Percentiles rank a stretch among this genome's conserved stretches.
Evolutionary conservation across 73 alveolate genomes (phyloP).

Genomic region (Vitrella brassicaformis): DNA sequence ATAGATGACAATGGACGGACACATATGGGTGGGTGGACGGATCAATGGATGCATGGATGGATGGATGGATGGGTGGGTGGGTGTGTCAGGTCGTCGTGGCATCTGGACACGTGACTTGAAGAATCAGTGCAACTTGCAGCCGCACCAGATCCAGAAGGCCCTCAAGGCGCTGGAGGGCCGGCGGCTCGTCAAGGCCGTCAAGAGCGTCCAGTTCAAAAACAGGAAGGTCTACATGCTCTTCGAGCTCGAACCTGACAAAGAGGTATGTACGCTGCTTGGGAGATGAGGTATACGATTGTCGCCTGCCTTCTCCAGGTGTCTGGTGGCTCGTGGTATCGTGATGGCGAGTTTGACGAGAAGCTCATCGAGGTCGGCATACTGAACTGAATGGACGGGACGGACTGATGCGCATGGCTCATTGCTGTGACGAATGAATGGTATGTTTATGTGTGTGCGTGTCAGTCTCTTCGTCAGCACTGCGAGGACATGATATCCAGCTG

Average conservation of each 20-base stretch:
- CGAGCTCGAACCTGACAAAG: not conserved
- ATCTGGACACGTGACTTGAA: not conserved
- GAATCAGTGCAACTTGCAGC: not conserved
- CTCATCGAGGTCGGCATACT: not conserved
- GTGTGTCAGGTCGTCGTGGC: not conserved
- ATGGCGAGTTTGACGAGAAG: not conserved
- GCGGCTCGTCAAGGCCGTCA: not conserved
- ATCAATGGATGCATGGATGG: not conserved
- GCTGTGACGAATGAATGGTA: too few species aligned
- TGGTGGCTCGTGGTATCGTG: not conserved
- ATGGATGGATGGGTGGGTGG: not conserved
- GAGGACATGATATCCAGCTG: too few species aligned
- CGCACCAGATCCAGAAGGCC: not conserved
- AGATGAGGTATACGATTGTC: not conserved
- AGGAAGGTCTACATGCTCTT: not conserved
- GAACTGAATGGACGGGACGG: too few species aligned
- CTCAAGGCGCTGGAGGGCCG: not conserved
- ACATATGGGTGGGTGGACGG: not conserved
- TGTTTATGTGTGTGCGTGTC: too few species aligned
- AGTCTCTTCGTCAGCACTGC: too few species aligned
- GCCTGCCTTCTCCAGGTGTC: not conserved
- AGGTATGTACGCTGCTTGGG: not conserved
- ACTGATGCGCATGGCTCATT: too few species aligned
- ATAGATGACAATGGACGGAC: not conserved
- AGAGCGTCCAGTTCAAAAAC: not conserved